Conservation (phyloP, 306 rosid species). For the Echinosophora koreensis region DNA sequence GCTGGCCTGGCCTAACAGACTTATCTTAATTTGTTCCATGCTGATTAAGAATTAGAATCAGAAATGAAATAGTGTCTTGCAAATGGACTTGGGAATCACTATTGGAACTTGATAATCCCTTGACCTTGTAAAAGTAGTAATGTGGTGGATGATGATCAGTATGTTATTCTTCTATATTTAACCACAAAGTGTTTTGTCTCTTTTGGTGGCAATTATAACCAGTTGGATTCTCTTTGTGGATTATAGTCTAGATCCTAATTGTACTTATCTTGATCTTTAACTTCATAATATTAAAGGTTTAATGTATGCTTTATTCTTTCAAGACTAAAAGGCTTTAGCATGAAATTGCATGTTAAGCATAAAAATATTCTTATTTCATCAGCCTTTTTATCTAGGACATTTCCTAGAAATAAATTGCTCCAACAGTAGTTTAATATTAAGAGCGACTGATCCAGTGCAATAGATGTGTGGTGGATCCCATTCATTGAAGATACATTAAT, state of each 20-base stretch:
- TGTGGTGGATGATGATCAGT: conserved; percentile 30
- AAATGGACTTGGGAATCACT: conserved; percentile 31
- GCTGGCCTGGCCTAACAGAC: conserved; percentile 28
- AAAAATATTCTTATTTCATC: neutral
- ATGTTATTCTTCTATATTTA: conserved; percentile 41
- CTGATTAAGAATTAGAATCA: conserved; percentile 41
- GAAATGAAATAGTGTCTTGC: conserved; percentile 41
- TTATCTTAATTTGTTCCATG: conserved; percentile 42
- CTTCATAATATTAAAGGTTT: neutral
- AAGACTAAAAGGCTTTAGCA: neutral
- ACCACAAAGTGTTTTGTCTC: conserved; percentile 27
- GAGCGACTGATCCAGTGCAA: neutral
- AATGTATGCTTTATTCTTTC: conserved; percentile 10
- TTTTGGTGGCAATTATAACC: neutral
- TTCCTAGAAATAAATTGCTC: neutral
- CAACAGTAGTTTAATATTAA: neutral
- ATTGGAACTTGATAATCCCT: conserved; percentile 4
- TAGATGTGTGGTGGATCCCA: neutral
- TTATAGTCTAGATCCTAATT: conserved; percentile 26
- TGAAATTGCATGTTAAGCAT: neutral
- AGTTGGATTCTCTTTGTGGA: conserved; percentile 30
- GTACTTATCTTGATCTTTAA: conserved; percentile 18
- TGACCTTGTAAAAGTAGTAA: conserved; percentile 43
- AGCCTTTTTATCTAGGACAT: neutral
- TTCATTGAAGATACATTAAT: neutral